Base-by-base conservation (phyloP, 495 filamentous ascomycete genomes). In the Hyaloscypha bicolor region DNA sequence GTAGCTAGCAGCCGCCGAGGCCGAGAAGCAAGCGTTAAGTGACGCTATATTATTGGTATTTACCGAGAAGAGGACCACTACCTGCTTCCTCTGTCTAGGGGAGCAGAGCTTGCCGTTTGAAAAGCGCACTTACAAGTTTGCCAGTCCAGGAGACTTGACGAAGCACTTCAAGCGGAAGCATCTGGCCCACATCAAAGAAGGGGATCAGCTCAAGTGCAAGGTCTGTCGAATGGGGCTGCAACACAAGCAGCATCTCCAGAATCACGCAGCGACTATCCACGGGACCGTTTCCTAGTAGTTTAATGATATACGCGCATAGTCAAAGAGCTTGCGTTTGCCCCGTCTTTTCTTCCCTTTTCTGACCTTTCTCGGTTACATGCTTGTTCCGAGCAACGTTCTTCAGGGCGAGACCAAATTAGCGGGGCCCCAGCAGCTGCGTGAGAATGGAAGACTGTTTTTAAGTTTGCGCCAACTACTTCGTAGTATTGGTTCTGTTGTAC, bases 91-190 rank as follows among this genome's bases (percentile, higher is more conserved):
- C 53, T 82, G 72, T 61, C 31, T 82, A 58, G 75, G 79, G 51
- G 71, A 80, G 56, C 33, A 71, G 56, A 68, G 56, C 60, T 67
- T 79, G 37, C 73, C 71, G 53, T 60, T 75, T 19, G 57, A 69
- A 56, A 72, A 72, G 67, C 75, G 73, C 35, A 69, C 66, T 8
- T 70, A 77, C 60, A 71, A 58, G 61, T 80, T 79, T 68, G 60
- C 55, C 37, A 77, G 60, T 58, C 71, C 74, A 58, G 67, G 73
- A 68, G 73, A 78, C 65, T 66, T 82, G 51, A 78, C 72, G 19
- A 82, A 80, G 67, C 74, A 82, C 66, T 80, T 82, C 30, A 78
- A 78, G 69, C 71, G 73, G 64, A 79, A 80, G 65, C 70, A 81
- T 72, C 69, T 80, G 30, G 8, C 61, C 29, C 61, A 76, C 62